Evolutionary conservation across 208 protist species (phyloP).

Genomic region (Baffinella frigidus): DNA sequence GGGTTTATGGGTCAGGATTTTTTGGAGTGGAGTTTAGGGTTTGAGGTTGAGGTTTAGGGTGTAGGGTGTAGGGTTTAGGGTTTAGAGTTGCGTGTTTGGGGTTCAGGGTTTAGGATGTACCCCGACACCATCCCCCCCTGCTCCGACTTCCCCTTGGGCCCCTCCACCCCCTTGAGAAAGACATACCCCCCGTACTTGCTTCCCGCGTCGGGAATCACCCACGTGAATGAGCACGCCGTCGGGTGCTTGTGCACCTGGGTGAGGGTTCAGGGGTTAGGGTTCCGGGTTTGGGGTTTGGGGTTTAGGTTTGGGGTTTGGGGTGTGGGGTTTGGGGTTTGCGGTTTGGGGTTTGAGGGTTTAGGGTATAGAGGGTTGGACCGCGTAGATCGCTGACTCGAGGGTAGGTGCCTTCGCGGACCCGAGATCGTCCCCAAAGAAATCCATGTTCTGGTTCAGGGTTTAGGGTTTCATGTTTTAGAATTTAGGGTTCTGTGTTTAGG

Average conservation of each 20-base stretch:
- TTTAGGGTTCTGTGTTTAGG: too few relatives aligned
- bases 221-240: background rate
- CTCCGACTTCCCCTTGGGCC: background rate
- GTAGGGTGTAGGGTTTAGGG: too few relatives aligned
- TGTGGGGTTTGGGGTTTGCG: background rate
- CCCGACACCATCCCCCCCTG: background rate
- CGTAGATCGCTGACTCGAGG: background rate
- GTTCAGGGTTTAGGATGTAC: too few relatives aligned
- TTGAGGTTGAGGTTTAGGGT: too few relatives aligned
- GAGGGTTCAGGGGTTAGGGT: too few relatives aligned
- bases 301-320: background rate
- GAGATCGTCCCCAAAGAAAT: background rate
- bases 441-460: background rate
- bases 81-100: too few relatives aligned
- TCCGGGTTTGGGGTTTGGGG: background rate
- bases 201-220: background rate
- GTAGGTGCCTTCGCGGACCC: background rate
- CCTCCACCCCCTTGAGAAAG: conserved; percentile 4
- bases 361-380: background rate
- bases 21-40: too few relatives aligned
- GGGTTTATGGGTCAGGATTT: too few relatives aligned
- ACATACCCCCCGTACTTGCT: background rate
- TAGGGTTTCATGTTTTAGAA: background rate
- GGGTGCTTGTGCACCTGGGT: background rate
- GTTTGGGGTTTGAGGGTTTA: background rate